phyloP scores from a whole-genome alignment of 768 basidiomycete genomes.

The Flagelloscypha sp. region DNA sequence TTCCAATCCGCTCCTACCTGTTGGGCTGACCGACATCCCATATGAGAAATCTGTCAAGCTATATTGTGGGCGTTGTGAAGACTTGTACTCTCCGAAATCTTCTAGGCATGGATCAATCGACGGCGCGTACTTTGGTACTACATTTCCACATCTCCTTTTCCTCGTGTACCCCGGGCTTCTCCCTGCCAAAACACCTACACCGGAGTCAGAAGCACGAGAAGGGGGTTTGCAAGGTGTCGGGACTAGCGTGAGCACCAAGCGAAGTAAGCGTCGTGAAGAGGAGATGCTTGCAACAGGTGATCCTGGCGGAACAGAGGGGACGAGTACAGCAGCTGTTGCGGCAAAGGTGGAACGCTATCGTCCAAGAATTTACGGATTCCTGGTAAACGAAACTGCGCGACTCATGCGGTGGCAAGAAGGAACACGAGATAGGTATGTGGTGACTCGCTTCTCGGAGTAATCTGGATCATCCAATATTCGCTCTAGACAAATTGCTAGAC shows the following conservation, averaged over 20 bases:
- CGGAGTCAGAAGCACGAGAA: conserved; percentile 11
- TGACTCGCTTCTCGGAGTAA: not conserved
- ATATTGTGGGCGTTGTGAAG: conserved; percentile 97
- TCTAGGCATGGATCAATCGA: conserved; percentile 96
- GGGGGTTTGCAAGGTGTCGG: conserved; percentile 9
- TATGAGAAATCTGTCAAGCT: conserved; percentile 99
- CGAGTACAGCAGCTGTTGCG: conserved; percentile 76
- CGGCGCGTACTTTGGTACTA: conserved; percentile 97
- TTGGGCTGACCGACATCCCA: conserved; percentile 93
- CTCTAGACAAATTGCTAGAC: conserved; percentile 37
- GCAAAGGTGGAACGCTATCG: conserved; percentile 87
- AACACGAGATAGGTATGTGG: conserved; percentile 68
- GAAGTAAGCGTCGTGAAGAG: conserved; percentile 40
- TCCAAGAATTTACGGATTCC: conserved; percentile 95
- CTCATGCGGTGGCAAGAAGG: conserved; percentile 96
- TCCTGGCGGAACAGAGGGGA: conserved; percentile 50
- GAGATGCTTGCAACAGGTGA: conserved; percentile 46
- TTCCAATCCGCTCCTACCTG: conserved; percentile 89
- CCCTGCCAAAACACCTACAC: conserved; percentile 63
- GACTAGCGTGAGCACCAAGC: conserved; percentile 26
- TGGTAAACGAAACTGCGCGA: conserved; percentile 88
- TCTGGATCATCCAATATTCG: conserved; percentile 8
- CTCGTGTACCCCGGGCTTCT: conserved; percentile 94
- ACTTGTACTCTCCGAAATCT: conserved; percentile 96
- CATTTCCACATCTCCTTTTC: conserved; percentile 94